These are phyloP conservation scores for Microbotryomycetes sp. DNA, from an alignment of 1,284 basidiomycete genomes.

Conservation along the genomic window DNA sequence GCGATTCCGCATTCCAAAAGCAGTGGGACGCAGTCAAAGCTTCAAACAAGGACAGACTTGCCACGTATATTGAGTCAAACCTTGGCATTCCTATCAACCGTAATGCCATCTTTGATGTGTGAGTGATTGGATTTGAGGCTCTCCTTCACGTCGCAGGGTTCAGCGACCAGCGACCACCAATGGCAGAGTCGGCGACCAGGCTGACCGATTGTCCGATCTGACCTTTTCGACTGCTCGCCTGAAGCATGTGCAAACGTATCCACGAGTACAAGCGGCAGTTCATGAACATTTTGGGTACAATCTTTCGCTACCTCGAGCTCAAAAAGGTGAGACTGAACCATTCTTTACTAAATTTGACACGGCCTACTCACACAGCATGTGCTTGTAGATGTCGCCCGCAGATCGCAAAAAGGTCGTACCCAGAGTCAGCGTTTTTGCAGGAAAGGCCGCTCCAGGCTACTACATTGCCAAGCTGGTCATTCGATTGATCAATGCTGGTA, in stretches of 20 bases:
- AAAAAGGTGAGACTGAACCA: constrained; percentile 10
- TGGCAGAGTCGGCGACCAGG: too few species aligned
- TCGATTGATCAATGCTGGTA: constrained; percentile 63
- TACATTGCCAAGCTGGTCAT: constrained; percentile 57
- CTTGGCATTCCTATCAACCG: constrained; percentile 67
- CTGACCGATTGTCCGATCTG: too few species aligned
- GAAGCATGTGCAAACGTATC: constrained; percentile 81
- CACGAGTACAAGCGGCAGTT: constrained; percentile 73
- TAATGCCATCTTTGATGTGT: constrained; percentile 81
- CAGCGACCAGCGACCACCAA: too few species aligned
- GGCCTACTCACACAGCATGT: not conserved
- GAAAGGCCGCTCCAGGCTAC: constrained; percentile 53
- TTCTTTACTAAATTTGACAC: not conserved
- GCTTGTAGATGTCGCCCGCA: constrained; percentile 55
- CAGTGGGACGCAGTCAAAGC: constrained; percentile 76
- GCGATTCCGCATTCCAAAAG: constrained; percentile 64
- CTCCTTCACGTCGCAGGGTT: too few species aligned
- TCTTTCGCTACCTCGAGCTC: constrained; percentile 66
- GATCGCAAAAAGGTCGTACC: constrained; percentile 73
- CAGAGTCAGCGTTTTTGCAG: constrained; percentile 81
- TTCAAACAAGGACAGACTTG: constrained; percentile 43
- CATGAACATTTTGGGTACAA: constrained; percentile 74
- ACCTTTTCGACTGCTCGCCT: too few species aligned
- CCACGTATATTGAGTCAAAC: constrained; percentile 65
- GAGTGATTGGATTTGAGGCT: too few species aligned